phyloP scores from a whole-genome alignment of 1,284 basidiomycete species.

The Gastroboletus turbinatus region DNA sequence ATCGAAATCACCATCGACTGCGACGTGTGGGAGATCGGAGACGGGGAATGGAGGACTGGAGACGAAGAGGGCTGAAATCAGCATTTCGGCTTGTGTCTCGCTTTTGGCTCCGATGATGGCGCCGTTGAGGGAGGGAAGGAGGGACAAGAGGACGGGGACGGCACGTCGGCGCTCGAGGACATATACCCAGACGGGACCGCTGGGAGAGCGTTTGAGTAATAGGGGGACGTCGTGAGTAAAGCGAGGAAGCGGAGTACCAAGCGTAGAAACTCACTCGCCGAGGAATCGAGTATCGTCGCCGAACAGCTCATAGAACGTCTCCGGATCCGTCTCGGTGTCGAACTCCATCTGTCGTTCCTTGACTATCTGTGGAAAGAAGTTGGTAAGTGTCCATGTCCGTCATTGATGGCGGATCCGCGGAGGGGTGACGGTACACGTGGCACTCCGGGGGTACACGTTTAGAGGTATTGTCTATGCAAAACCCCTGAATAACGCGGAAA shows the following conservation, averaged over 20 bases:
- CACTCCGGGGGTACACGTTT: slow-evolving; percentile 3
- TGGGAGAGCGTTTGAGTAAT: slow-evolving; percentile 28
- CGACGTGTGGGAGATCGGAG: slow-evolving; percentile 57
- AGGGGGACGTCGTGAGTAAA: slow-evolving; percentile 2
- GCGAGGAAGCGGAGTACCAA: slow-evolving; percentile 6
- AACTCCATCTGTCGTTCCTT: slow-evolving; percentile 85
- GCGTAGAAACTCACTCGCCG: slow-evolving; percentile 57
- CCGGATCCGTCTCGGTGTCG: slow-evolving; percentile 74
- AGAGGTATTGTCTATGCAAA: neutral
- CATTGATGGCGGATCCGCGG: slow-evolving; percentile 13
- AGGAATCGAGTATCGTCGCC: slow-evolving; percentile 71
- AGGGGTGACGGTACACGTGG: slow-evolving; percentile 11
- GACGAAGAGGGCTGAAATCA: slow-evolving; percentile 72
- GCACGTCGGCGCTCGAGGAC: slow-evolving; percentile 77
- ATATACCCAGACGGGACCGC: slow-evolving; percentile 84
- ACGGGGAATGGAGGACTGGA: slow-evolving; percentile 76
- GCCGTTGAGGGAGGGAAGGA: slow-evolving; percentile 73
- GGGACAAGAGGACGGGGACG: slow-evolving; percentile 70
- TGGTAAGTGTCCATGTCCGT: slow-evolving; percentile 6
- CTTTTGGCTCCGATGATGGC: slow-evolving; percentile 71
- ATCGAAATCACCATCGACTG: slow-evolving; percentile 33
- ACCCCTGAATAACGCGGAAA: slow-evolving; percentile 9
- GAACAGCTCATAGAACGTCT: slow-evolving; percentile 72
- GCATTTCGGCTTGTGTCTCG: slow-evolving; percentile 63
- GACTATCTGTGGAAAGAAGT: slow-evolving; percentile 53